phyloP scores from a whole-genome alignment of 768 basidiomycete genomes.

The Pisolithus microcarpus region DNA sequence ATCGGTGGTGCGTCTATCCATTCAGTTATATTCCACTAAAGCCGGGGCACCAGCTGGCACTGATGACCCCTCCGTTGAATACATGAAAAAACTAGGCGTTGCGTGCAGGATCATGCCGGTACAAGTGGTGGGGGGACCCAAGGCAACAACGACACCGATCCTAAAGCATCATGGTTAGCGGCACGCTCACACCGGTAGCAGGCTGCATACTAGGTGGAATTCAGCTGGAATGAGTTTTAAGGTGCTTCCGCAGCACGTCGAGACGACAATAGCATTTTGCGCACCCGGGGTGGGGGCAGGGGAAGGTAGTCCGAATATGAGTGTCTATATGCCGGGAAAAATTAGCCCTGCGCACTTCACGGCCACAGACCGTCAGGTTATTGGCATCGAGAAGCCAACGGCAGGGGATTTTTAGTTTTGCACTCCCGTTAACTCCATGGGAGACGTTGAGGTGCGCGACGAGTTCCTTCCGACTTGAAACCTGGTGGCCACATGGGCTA shows the following conservation, averaged over 20 bases:
- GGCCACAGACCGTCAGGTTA: neutral
- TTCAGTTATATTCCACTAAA: no score
- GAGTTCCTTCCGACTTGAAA: neutral
- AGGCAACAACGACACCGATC: no score
- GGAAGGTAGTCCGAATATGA: neutral
- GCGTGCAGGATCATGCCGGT: no score
- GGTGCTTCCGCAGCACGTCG: slow-evolving; percentile 3
- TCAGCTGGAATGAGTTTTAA: neutral
- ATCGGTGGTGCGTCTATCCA: no score
- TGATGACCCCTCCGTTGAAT: no score
- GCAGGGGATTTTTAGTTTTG: neutral
- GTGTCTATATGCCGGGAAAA: slow-evolving; percentile 6
- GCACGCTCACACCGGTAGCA: no score
- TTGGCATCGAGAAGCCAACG: neutral
- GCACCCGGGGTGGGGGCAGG: slow-evolving; percentile 2
- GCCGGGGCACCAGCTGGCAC: no score
- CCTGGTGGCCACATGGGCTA: neutral
- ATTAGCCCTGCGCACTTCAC: neutral
- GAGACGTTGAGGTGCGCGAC: neutral
- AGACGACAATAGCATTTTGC: slow-evolving; percentile 1
- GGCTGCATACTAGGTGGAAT: no score
- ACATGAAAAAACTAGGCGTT: no score
- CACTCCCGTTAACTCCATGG: neutral
- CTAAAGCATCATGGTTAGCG: no score
- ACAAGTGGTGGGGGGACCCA: no score